phyloP scores from a whole-genome alignment of 2,329 filamentous ascomycete genomes.

The Nothophaeocryptopus gaeumannii region DNA sequence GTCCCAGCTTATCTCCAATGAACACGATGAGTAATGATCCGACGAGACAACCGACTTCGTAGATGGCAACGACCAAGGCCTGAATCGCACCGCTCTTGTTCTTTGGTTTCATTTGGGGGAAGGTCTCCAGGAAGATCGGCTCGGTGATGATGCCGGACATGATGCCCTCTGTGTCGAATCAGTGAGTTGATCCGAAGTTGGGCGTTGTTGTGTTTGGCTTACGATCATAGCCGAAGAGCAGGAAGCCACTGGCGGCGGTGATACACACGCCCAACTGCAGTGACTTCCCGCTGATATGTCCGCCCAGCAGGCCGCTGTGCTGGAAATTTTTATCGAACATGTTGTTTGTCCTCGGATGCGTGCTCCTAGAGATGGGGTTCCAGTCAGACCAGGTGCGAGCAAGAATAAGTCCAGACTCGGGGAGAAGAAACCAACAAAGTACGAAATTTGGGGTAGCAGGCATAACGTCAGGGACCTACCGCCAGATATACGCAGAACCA shows the following conservation, averaged over 20 bases:
- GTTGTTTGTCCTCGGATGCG: too few species aligned
- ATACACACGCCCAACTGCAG: constrained; percentile 19
- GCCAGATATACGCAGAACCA: neutral
- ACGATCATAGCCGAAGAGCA: constrained; percentile 24
- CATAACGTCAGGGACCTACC: neutral
- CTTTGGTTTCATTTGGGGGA: constrained; percentile 39
- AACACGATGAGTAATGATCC: constrained; percentile 41
- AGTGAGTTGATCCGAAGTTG: too few species aligned
- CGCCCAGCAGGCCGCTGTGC: constrained; percentile 21
- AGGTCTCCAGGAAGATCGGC: constrained; percentile 39
- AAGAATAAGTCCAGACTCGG: too few species aligned
- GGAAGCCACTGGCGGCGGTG: constrained; percentile 16
- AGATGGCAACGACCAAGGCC: constrained; percentile 38
- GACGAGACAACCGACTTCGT: constrained; percentile 32
- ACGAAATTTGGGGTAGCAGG: neutral
- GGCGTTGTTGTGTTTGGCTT: too few species aligned
- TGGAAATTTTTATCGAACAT: constrained; percentile 2
- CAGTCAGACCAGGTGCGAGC: too few species aligned
- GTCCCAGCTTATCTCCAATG: constrained; percentile 58
- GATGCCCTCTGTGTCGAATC: constrained; percentile 31
- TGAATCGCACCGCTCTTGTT: constrained; percentile 25
- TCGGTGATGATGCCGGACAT: constrained; percentile 45
- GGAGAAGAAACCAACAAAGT: too few species aligned
- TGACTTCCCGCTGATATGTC: constrained; percentile 14
- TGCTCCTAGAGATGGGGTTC: too few species aligned